These are phyloP conservation scores for Rhynchospora tenuis DNA, from an alignment of 176 grass and related monocot genomes.

Conservation along the genomic window DNA sequence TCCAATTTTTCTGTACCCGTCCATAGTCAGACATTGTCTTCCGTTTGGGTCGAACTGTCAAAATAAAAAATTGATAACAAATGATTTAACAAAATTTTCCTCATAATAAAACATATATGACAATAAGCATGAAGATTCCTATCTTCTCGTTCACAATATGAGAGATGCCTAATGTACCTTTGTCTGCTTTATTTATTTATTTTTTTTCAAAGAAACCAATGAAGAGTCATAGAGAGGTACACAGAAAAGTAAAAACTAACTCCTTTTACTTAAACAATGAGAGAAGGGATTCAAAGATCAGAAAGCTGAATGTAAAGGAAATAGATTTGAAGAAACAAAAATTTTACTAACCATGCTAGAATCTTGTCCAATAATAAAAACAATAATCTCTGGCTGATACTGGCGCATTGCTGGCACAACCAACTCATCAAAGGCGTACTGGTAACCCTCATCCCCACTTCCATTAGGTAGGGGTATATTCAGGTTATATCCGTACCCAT, in stretches of 20 bases:
- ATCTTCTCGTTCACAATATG: not conserved
- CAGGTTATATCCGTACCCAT: slow-evolving; percentile 75
- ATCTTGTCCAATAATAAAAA: slow-evolving; percentile 81
- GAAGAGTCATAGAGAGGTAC: not conserved
- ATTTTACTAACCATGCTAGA: slow-evolving; percentile 63
- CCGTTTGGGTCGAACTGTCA: slow-evolving; percentile 87
- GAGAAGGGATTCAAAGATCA: not conserved
- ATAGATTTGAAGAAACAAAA: not conserved
- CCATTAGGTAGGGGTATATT: slow-evolving; percentile 97
- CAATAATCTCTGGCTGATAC: slow-evolving; percentile 65
- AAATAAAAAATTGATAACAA: slow-evolving; percentile 7
- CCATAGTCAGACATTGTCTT: slow-evolving; percentile 89
- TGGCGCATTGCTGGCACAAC: slow-evolving; percentile 61
- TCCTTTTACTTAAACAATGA: not conserved
- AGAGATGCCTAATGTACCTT: not conserved
- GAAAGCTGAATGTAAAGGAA: not conserved
- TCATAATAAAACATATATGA: not conserved
- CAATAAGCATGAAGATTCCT: not conserved
- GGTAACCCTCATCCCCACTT: slow-evolving; percentile 71
- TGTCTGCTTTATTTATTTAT: not conserved
- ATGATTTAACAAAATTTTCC: not conserved
- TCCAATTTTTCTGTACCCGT: slow-evolving; percentile 63
- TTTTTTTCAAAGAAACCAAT: not conserved
- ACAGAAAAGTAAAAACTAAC: not conserved
- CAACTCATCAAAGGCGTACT: slow-evolving; percentile 63